Base-by-base conservation (phyloP, 1,284 basidiomycete genomes). In the Austroboletus olivaceoglutinosus region DNA sequence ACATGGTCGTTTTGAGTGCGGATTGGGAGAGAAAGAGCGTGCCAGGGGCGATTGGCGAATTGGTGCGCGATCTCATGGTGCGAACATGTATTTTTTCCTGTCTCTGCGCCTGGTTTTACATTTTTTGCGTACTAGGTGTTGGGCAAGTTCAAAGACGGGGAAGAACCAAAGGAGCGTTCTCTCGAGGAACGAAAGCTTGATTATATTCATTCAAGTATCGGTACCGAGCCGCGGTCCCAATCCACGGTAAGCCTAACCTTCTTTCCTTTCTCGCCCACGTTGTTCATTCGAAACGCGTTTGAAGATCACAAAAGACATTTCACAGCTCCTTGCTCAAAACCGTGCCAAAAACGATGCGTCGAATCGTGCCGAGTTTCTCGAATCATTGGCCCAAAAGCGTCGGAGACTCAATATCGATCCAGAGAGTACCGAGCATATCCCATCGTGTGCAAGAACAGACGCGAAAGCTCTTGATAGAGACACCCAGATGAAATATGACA, bases 401-500 rank as follows among this genome's bases (percentile, higher is more conserved):
- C 71, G 69, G 37, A 72, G 72, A 29, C 58, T 75, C 8, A 58
- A 63, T 19, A 29, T 68, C 16, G 62, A 68, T 54, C 54, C 61
- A 54, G 68, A 62, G 25, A 57, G 58, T 6, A 48, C 57, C 8
- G 66, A 67, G 6, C 47, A 56, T 48, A 40, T 59, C 60, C 29
- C 74, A 2, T 86, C 86, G 7, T 89, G 86, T 57, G 87, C 88
- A 15, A 81, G 88, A 4, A 78, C 80, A 3, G 85, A 89, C 54
- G 84, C 87, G 23, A 86, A 82, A 61, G 70, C 75, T 1, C 71
- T 89, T 31, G 80, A 91, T 61, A 73, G 89, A 44, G 85, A 89
- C 50, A 68, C 80, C 0, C 89, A 90, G 62, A 89, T 91, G 76
- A 87, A 86, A 64, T 90, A 89, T 56, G 88, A 91, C 62, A 85